Evolutionary conservation across 768 basidiomycete genomes (phyloP).

Genomic region (Amylocystis lapponica): DNA sequence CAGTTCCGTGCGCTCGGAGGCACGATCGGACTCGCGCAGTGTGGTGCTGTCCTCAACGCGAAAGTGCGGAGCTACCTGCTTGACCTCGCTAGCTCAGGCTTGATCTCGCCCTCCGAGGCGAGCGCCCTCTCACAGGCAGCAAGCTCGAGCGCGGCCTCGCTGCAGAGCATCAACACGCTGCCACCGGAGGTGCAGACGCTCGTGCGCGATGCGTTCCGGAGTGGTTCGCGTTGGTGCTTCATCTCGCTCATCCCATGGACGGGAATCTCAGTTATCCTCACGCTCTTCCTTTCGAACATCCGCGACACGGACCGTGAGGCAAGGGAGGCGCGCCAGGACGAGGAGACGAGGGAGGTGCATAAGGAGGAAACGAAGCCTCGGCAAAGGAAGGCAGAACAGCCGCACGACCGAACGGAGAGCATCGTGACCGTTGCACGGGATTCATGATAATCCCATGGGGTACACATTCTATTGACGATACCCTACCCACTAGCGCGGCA

Average conservation of each 20-base stretch:
- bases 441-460: no score
- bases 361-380: no score
- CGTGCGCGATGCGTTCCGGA: constrained; percentile 35
- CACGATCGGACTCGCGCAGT: constrained; percentile 48
- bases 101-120: constrained; percentile 26
- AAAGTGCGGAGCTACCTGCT: constrained; percentile 34
- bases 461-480: no score
- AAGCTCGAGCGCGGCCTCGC: constrained; percentile 26
- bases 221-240: constrained; percentile 39
- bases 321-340: neutral
- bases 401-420: no score
- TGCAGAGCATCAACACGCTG: constrained; percentile 33
- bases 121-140: constrained; percentile 20
- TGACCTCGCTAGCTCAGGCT: constrained; percentile 19
- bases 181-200: constrained; percentile 28
- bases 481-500: no score
- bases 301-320: constrained; percentile 21
- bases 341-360: neutral
- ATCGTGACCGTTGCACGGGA: no score
- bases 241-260: constrained; percentile 45
- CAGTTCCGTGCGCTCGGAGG: constrained; percentile 48
- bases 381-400: no score
- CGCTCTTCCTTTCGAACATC: constrained; percentile 36
- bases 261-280: constrained; percentile 28
- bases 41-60: constrained; percentile 40